phyloP scores from a whole-genome alignment of 2,329 filamentous ascomycete species.

The Apiospora malaysiana region DNA sequence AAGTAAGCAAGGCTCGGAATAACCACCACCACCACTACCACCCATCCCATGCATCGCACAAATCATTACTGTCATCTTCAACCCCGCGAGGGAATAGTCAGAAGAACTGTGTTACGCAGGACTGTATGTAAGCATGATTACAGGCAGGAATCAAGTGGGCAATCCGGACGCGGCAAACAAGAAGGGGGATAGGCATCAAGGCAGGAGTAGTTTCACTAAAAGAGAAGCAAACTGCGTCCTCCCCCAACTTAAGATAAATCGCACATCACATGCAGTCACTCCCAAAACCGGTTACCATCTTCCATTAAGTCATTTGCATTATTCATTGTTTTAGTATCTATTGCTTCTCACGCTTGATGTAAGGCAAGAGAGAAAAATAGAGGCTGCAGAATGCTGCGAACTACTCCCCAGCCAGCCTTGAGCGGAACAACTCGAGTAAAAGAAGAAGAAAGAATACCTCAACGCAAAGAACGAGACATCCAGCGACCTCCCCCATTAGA shows the following conservation, averaged over 20 bases:
- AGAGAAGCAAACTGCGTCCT: background rate
- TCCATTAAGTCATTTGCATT: background rate
- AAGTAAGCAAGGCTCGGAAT: slow-evolving; percentile 1
- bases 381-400: background rate
- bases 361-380: background rate
- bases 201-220: background rate
- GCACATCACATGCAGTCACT: background rate
- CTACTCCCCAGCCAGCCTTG: background rate
- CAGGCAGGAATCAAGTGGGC: background rate
- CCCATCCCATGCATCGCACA: background rate
- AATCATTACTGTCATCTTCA: background rate
- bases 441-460: background rate
- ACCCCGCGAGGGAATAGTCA: background rate
- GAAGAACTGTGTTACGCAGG: background rate
- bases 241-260: background rate
- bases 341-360: background rate
- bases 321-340: background rate
- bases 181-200: background rate
- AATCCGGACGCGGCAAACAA: background rate
- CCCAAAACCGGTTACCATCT: background rate
- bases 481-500: background rate
- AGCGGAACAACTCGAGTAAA: background rate
- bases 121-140: background rate
- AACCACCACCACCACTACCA: background rate
- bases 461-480: background rate